Evolutionary conservation across 768 basidiomycete species (phyloP), one percentile per base, ranked within the genome.

Genomic region (Sporobolomyces roseus): DNA sequence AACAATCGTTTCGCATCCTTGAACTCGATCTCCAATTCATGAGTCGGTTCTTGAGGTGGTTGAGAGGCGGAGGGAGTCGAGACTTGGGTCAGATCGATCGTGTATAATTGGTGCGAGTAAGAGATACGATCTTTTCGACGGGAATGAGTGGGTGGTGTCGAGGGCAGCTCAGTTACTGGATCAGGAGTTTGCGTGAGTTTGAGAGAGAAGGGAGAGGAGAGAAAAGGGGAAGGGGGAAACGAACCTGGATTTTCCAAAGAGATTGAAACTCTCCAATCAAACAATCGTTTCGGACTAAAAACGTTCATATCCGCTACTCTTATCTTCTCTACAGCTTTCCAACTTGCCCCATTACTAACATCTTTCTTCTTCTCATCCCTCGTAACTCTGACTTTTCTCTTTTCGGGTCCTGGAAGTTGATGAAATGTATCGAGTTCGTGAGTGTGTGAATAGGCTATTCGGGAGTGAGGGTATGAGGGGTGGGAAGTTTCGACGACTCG

Each of bases 261-360:
- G 9, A 98, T 91, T 71, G 90, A 93, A 8, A 99, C 83, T 63
- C 96, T 81, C 91, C 91, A 98, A 79, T 99, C 96, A 50, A 88
- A 91, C 1, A 81, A 77, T 29, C 87, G 81, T 77, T 88, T 89
- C 12, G 94, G 94, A 75, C 85, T 86, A 78, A 84, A 88, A 32
- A 99, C 83, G 78, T 99, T 90, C 76, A 99, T 80, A 78, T 94
- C 86, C 9, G 88, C 93, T 29, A 99, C 80, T 54, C 93, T 83
- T 21, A 87, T 81, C 79, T 99, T 98, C 72, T 84, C 83, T 78
- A 90, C 84, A 74, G 86, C 87, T 25, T 84, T 69, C 29, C 91
- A 84, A n/a, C 79, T 68, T 3, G 61, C 78, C 4, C 83, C 83
- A 0, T 86, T 86, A 19, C 41, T 23, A n/a, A 13, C 35, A n/a